These are phyloP conservation scores for Solanum chaucha DNA, from an alignment of 257 asterid genomes.

Conservation along the genomic window DNA sequence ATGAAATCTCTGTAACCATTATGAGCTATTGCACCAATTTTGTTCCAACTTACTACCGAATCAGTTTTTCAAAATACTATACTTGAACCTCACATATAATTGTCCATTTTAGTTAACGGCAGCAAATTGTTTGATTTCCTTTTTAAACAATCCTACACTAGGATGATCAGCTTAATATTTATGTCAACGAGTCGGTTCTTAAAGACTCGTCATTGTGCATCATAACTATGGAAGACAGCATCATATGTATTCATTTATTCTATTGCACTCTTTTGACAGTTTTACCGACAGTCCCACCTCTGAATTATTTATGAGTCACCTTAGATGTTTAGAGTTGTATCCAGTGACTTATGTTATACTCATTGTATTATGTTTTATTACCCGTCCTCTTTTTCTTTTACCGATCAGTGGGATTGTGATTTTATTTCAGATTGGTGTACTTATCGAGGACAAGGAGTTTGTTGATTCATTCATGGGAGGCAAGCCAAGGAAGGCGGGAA, in stretches of 20 bases:
- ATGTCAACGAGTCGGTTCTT: background rate
- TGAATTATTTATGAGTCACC: background rate
- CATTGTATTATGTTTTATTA: background rate
- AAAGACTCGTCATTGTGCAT: background rate
- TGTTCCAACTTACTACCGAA: background rate
- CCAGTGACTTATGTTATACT: background rate
- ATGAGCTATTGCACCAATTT: background rate
- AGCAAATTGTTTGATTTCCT: background rate
- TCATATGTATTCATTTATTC: background rate
- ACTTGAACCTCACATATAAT: background rate
- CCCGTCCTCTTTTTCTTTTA: background rate
- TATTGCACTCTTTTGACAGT: background rate
- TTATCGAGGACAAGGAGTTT: constrained; percentile 83
- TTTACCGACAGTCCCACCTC: background rate
- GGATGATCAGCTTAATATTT: background rate
- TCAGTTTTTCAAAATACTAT: background rate
- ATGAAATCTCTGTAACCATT: background rate
- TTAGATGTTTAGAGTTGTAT: background rate
- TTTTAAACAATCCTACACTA: background rate
- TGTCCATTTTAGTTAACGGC: background rate
- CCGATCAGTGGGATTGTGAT: background rate
- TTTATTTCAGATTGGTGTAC: constrained; percentile 64
- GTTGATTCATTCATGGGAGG: constrained; percentile 84
- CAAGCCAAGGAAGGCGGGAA: constrained; percentile 78
- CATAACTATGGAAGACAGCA: background rate